These are phyloP conservation scores for Linnemannia exigua DNA, from an alignment of 192 early-diverging fungal genomes.

Conservation along the genomic window DNA sequence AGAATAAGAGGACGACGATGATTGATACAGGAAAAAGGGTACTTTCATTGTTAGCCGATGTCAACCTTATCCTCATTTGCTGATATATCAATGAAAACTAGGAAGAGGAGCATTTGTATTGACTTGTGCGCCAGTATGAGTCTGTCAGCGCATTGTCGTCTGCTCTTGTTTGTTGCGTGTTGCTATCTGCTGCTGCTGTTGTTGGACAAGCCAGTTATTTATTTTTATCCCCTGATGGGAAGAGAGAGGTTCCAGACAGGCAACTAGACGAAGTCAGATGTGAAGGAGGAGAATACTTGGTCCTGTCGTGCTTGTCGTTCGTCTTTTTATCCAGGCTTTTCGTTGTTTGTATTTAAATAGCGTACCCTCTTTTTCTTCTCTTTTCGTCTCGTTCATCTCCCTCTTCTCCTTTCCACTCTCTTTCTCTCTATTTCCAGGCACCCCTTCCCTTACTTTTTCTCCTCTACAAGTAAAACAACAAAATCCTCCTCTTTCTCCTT, in stretches of 20 bases:
- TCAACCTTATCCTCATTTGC: not conserved
- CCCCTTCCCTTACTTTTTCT: slow-evolving; percentile 23
- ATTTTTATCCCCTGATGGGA: not conserved
- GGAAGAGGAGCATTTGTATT: not conserved
- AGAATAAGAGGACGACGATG: not conserved
- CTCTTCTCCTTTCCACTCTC: not conserved
- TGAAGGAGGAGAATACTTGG: not conserved
- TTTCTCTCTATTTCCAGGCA: not conserved
- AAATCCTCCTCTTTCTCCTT: not conserved
- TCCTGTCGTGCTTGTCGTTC: no score
- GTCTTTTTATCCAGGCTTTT: not conserved
- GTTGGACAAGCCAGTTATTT: not conserved
- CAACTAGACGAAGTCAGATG: not conserved
- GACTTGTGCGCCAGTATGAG: not conserved
- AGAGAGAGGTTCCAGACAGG: not conserved
- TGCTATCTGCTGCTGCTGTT: not conserved
- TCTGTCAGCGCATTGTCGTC: not conserved
- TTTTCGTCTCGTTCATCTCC: not conserved
- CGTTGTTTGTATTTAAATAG: not conserved
- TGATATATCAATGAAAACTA: not conserved
- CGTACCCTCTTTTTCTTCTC: not conserved
- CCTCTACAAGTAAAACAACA: not conserved
- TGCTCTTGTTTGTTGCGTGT: not conserved
- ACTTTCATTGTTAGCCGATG: not conserved
- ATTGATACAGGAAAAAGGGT: not conserved